phyloP scores from a whole-genome alignment of 257 asterid genomes.

The Scutellaria baicalensis region DNA sequence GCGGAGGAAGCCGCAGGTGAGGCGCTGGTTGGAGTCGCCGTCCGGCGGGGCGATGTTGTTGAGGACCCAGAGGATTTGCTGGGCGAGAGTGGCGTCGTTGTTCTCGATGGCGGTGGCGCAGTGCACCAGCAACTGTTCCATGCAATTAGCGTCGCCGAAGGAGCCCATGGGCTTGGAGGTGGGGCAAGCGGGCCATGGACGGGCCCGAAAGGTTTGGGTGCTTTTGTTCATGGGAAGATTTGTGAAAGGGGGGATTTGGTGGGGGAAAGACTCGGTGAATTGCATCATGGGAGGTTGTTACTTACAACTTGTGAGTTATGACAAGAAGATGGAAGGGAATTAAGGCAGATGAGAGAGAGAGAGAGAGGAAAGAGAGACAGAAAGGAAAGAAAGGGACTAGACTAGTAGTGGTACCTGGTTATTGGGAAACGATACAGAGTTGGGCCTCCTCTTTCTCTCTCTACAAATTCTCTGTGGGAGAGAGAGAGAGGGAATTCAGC shows the following conservation, averaged over 20 bases:
- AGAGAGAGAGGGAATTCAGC: slow-evolving; percentile 20
- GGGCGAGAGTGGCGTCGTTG: slow-evolving; percentile 87
- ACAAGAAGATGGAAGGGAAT: not conserved
- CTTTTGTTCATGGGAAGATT: slow-evolving; percentile 26
- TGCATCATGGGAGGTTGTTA: slow-evolving; percentile 74
- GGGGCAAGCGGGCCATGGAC: slow-evolving; percentile 64
- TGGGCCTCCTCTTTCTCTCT: slow-evolving; percentile 4
- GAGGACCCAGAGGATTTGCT: slow-evolving; percentile 92
- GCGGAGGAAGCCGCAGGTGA: slow-evolving; percentile 80
- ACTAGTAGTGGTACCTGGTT: slow-evolving; percentile 68
- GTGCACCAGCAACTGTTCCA: slow-evolving; percentile 86
- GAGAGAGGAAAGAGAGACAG: slow-evolving; percentile 12
- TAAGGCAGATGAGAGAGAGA: not conserved
- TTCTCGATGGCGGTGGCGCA: slow-evolving; percentile 84
- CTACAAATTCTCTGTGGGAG: not conserved
- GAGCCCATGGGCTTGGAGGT: slow-evolving; percentile 35
- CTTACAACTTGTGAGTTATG: too few relatives aligned
- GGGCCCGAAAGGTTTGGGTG: slow-evolving; percentile 24
- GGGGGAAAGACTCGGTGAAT: slow-evolving; percentile 47
- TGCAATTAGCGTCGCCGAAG: slow-evolving; percentile 75
- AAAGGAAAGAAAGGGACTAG: slow-evolving; percentile 66
- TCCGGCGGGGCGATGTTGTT: slow-evolving; percentile 94
- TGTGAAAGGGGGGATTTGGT: slow-evolving; percentile 34
- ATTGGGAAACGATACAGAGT: slow-evolving; percentile 53
- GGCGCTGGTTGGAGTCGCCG: slow-evolving; percentile 92